phyloP scores from a whole-genome alignment of 768 basidiomycete species.

The Boletus sensibilis region DNA sequence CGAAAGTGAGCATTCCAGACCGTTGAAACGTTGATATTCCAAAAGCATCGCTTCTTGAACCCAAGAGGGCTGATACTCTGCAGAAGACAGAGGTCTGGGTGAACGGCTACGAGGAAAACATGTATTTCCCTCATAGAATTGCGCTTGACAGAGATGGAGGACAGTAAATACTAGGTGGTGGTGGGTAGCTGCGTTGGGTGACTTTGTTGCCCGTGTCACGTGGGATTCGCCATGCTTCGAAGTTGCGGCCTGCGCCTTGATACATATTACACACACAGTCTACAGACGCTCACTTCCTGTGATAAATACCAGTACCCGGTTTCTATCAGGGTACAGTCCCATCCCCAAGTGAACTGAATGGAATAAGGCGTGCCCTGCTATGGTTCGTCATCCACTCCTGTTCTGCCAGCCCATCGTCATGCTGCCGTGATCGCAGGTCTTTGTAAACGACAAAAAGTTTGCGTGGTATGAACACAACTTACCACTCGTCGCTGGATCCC shows the following conservation, averaged over 20 bases:
- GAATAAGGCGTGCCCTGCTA: constrained; percentile 5
- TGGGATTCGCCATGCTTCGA: neutral
- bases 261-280: neutral
- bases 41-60: neutral
- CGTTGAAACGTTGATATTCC: neutral
- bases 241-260: neutral
- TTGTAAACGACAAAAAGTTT: constrained; percentile 69
- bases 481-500: neutral
- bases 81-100: neutral
- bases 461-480: constrained; percentile 57
- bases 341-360: constrained; percentile 11
- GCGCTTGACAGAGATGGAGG: neutral
- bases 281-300: neutral
- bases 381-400: constrained; percentile 19
- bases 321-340: neutral
- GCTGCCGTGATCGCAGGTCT: constrained; percentile 46
- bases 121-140: neutral
- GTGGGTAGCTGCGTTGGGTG: neutral
- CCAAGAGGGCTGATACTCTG: neutral
- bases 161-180: no score
- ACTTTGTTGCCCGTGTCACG: neutral
- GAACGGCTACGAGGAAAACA: neutral
- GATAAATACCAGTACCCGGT: constrained; percentile 2
- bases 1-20: neutral
- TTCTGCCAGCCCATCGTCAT: neutral